Conservation (phyloP, 441 rosid species). For the Corymbia citriodora region DNA sequence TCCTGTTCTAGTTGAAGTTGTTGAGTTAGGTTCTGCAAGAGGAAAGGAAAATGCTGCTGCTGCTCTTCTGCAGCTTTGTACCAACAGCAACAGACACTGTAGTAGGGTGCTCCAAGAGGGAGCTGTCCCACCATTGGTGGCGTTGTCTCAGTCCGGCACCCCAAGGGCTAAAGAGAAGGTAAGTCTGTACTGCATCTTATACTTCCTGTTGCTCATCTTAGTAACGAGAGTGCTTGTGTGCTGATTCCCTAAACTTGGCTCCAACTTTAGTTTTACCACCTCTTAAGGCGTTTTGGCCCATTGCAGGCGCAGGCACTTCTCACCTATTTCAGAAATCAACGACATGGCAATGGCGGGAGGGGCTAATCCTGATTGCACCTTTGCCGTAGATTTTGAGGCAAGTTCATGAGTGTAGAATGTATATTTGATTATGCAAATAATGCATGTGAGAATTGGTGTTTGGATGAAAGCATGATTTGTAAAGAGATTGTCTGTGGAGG, state of each 20-base stretch:
- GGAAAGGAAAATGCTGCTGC: constrained; percentile 97
- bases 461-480: constrained; percentile 19
- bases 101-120: constrained; percentile 82
- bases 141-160: constrained; percentile 76
- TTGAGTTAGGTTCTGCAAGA: constrained; percentile 88
- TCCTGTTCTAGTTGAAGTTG: constrained; percentile 79
- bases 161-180: constrained; percentile 91
- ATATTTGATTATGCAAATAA: constrained; percentile 34
- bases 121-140: constrained; percentile 89
- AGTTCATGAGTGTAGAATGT: constrained; percentile 26
- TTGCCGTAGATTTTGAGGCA: constrained; percentile 17
- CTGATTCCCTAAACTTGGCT: not conserved
- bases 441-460: constrained; percentile 16
- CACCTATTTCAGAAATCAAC: constrained; percentile 70
- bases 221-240: not conserved
- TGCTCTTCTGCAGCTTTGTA: constrained; percentile 79
- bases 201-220: not conserved
- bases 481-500: constrained; percentile 19
- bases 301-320: constrained; percentile 82
- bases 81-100: constrained; percentile 46
- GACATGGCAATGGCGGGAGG: constrained; percentile 64
- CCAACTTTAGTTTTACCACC: not conserved
- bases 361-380: constrained; percentile 33
- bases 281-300: not conserved
- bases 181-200: not conserved